These are phyloP conservation scores for Entomortierella beljakovae DNA, from an alignment of 192 early-diverging fungal species.

Conservation along the genomic window DNA sequence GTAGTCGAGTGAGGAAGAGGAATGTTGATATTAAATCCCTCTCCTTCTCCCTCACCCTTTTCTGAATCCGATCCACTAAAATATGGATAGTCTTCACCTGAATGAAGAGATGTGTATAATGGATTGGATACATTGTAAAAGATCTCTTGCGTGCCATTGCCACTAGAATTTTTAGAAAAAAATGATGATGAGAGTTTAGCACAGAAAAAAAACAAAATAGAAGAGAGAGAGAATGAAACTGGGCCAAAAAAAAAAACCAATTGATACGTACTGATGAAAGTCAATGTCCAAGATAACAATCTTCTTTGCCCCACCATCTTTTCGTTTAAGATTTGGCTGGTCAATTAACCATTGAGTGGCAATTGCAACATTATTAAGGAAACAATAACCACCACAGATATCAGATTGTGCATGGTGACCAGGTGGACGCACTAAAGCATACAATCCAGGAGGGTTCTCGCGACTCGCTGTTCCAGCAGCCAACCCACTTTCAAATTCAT, in stretches of 20 bases:
- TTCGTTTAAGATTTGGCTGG: constrained; percentile 40
- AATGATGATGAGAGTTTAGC: background rate
- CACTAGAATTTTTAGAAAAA: constrained; percentile 53
- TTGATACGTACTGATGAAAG: constrained; percentile 62
- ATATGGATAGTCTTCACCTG: constrained; percentile 69
- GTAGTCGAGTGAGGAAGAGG: constrained; percentile 66
- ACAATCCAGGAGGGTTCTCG: constrained; percentile 58
- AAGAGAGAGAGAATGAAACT: background rate
- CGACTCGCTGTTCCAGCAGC: constrained; percentile 25
- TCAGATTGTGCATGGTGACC: constrained; percentile 68
- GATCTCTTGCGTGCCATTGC: constrained; percentile 68
- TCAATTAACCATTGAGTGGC: constrained; percentile 60
- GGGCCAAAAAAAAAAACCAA: background rate
- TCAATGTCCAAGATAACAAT: constrained; percentile 67
- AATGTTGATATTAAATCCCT: constrained; percentile 77
- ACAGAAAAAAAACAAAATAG: background rate
- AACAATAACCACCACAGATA: constrained; percentile 69
- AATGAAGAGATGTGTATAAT: constrained; percentile 74
- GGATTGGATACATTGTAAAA: constrained; percentile 67
- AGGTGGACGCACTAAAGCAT: constrained; percentile 67
- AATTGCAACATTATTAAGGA: constrained; percentile 65
- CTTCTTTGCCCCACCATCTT: constrained; percentile 49
- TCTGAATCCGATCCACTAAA: constrained; percentile 69
- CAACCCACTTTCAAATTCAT: constrained; percentile 28
- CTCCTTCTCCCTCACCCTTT: constrained; percentile 66